A percentile compares a stretch with the other conserved stretches of the same genome.
These are phyloP conservation scores for Daedaleopsis sinensis DNA, from an alignment of 768 basidiomycete genomes.

Conservation along the genomic window DNA sequence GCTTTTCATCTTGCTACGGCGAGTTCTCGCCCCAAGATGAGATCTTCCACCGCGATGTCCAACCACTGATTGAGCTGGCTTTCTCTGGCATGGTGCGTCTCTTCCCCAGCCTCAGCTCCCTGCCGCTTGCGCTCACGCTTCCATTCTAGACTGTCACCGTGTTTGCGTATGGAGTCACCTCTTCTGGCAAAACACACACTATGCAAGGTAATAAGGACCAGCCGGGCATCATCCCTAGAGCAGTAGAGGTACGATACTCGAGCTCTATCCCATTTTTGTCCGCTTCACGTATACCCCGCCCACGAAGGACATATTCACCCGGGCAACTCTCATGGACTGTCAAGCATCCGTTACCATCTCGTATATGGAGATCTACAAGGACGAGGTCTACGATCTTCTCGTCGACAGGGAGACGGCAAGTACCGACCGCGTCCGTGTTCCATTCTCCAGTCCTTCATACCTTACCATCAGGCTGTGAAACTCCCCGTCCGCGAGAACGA, in stretches of 20 bases:
- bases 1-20: slow-evolving; percentile 79
- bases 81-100: slow-evolving; percentile 71
- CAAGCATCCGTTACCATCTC: slow-evolving; percentile 58
- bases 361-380: slow-evolving; percentile 92
- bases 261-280: not conserved
- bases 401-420: slow-evolving; percentile 69
- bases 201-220: slow-evolving; percentile 80
- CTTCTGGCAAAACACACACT: slow-evolving; percentile 90
- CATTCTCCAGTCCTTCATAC: not conserved
- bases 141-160: slow-evolving; percentile 73
- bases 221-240: slow-evolving; percentile 86
- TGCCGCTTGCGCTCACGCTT: not conserved
- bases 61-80: slow-evolving; percentile 77
- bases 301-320: slow-evolving; percentile 15
- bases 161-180: slow-evolving; percentile 90
- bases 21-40: slow-evolving; percentile 70
- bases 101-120: not conserved
- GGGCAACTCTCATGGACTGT: slow-evolving; percentile 23
- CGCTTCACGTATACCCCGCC: too few relatives aligned
- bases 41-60: slow-evolving; percentile 76
- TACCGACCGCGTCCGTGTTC: slow-evolving; percentile 5
- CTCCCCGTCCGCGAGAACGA: slow-evolving; percentile 59
- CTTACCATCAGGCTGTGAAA: slow-evolving; percentile 46
- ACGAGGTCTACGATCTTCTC: slow-evolving; percentile 87
- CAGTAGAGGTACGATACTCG: slow-evolving; percentile 57